Percentiles rank a stretch among this genome's conserved stretches.
phyloP scores from a whole-genome alignment of 225 moss, liverwort and hornwort genomes.

The Bryum argenteum region DNA sequence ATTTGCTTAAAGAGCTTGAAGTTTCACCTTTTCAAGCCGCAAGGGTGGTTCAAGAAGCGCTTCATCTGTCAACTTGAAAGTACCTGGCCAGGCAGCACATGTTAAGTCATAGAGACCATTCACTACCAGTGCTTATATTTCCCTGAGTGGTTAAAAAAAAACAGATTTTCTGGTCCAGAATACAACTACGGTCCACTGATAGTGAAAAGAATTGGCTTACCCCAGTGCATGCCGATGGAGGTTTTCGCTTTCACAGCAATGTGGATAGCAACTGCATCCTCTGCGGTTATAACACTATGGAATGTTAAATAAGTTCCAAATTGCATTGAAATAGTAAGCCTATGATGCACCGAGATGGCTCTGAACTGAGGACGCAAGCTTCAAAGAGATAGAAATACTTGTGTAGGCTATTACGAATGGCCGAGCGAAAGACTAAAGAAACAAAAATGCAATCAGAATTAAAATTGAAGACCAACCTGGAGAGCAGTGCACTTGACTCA shows the following conservation, averaged over 20 bases:
- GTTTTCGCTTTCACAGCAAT: conserved; percentile 38
- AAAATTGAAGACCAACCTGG: conserved; percentile 32
- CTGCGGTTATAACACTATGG: not conserved
- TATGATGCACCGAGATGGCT: too few species aligned
- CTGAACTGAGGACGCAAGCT: too few species aligned
- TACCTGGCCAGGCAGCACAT: conserved; percentile 25
- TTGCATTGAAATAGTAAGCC: too few species aligned
- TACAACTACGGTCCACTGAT: not conserved
- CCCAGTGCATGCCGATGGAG: conserved; percentile 51
- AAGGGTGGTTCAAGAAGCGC: conserved; percentile 45
- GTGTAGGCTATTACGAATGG: too few species aligned
- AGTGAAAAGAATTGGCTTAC: conserved; percentile 1
- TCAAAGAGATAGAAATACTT: too few species aligned
- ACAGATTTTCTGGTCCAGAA: too few species aligned
- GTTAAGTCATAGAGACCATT: not conserved
- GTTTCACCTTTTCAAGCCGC: conserved; percentile 37
- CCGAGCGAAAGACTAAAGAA: too few species aligned
- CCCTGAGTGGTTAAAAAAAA: too few species aligned
- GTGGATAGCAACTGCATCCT: conserved; percentile 50
- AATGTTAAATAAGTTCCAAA: too few species aligned
- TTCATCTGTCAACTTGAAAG: conserved; percentile 47
- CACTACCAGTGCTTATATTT: too few species aligned
- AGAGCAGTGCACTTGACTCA: conserved; percentile 41
- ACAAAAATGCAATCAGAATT: not conserved
- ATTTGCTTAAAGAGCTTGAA: not conserved